Conservation (phyloP, 257 asterid species). For the Ehretia macrophylla region DNA sequence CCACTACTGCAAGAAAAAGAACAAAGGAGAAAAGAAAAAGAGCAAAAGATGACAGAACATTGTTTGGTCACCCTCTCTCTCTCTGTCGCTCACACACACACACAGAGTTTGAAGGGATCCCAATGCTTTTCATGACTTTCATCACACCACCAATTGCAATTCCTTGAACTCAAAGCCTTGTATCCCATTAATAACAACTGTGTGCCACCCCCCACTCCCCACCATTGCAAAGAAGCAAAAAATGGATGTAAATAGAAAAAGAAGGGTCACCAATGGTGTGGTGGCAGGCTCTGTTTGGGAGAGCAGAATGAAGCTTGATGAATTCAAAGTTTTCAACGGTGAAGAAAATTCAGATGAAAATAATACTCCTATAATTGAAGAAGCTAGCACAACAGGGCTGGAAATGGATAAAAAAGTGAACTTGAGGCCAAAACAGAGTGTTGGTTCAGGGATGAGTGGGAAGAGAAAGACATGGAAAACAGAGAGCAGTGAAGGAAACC, state of each 20-base stretch:
- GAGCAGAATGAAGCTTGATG: slow-evolving; percentile 69
- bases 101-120: slow-evolving; percentile 24
- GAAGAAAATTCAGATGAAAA: slow-evolving; percentile 26
- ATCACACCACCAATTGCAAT: slow-evolving; percentile 26
- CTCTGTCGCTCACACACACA: not conserved
- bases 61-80: not conserved
- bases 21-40: slow-evolving; percentile 10
- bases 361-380: slow-evolving; percentile 4
- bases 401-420: slow-evolving; percentile 29
- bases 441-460: slow-evolving; percentile 24
- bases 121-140: slow-evolving; percentile 37
- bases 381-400: slow-evolving; percentile 12
- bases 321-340: slow-evolving; percentile 48
- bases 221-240: slow-evolving; percentile 26
- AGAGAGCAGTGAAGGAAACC: slow-evolving; percentile 41
- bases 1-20: slow-evolving; percentile 3
- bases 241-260: slow-evolving; percentile 38
- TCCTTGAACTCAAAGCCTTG: slow-evolving; percentile 46
- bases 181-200: slow-evolving; percentile 16
- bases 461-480: slow-evolving; percentile 85
- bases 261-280: slow-evolving; percentile 34
- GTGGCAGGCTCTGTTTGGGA: slow-evolving; percentile 87
- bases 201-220: slow-evolving; percentile 32
- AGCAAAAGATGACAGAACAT: slow-evolving; percentile 9
- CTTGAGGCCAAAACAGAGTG: slow-evolving; percentile 49